Evolutionary conservation across 2,329 filamentous ascomycete genomes (phyloP).

Genomic region (Ophiostoma novo-ulmi): DNA sequence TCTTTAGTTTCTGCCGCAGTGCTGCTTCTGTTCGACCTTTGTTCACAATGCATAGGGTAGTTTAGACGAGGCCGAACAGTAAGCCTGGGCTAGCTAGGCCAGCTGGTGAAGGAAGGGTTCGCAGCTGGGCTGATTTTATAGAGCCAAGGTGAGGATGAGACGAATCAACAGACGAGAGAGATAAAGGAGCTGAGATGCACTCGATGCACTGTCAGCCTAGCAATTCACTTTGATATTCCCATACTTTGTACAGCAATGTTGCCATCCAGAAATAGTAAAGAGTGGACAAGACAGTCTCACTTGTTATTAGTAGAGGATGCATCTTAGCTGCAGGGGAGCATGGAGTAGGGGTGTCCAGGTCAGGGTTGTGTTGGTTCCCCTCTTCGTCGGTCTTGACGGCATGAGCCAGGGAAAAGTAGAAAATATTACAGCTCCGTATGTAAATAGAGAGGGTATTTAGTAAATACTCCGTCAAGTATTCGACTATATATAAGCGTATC

Average conservation of each 20-base stretch:
- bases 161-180: background rate
- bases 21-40: background rate
- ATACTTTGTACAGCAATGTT: background rate
- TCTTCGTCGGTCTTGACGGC: conserved; percentile 7
- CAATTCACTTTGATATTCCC: background rate
- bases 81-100: background rate
- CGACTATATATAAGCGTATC: background rate
- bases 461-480: background rate
- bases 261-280: background rate
- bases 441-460: background rate
- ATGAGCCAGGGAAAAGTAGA: background rate
- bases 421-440: background rate
- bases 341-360: background rate
- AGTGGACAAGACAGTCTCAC: background rate
- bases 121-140: background rate
- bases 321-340: background rate
- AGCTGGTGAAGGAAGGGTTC: background rate
- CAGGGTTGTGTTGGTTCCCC: background rate
- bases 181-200: background rate
- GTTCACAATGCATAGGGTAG: background rate
- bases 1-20: background rate
- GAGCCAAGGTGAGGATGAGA: background rate
- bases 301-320: background rate
- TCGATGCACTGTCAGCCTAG: background rate
- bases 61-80: background rate